Base-by-base conservation (phyloP, 1,284 basidiomycete species). In the Fistulinella cinereoalba region DNA sequence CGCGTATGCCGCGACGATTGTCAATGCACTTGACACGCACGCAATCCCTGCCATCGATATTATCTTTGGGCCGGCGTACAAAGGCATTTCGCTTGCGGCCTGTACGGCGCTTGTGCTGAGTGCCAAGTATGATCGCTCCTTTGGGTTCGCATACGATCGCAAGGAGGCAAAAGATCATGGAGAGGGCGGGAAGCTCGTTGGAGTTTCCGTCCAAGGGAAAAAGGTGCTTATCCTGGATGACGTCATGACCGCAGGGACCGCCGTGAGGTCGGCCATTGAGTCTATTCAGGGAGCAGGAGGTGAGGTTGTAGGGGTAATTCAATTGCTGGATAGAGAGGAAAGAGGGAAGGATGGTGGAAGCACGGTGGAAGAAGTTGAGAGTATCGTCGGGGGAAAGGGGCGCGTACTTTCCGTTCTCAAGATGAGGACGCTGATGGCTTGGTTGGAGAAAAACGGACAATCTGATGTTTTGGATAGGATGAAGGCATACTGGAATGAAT, bases 101-200 rank as follows among this genome's bases (percentile, higher is more conserved):
- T 83, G 89, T 38, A 94, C 95, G 1, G 78, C 90, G 3, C 77
- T 97, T 22, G 77, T 87, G 25, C 76, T 99, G 28, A 77, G 84
- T 51, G 76, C 81, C 28, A 73, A 80, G 48, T 77, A 92, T 60
- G 71, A 73, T 3, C 74, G 84, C 40, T 73, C 84, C 38, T 81
- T 94, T 24, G 88, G 88, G 0, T 92, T 91, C 58, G 88, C 88
- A 28, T 97, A 95, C 64, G 95, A 98, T 67, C 79, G 96, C 34
- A 99, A 99, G 71, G 97, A 99, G 69, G 86, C 78, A 37, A 99
- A 99, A 70, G 87, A 89, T 51, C 95, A 99, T 62, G 96, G 96
- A 7, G 96, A 99, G 68, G 96, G 97, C n/a, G 97, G 96, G 1
- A 77, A 77, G 36, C 81, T 97, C 59, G 93, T 99, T 50, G 97